Percentiles rank a stretch among this genome's conserved stretches.
Conservation (phyloP, 768 basidiomycete species). For the Tylopilus rubrobrunneus region DNA sequence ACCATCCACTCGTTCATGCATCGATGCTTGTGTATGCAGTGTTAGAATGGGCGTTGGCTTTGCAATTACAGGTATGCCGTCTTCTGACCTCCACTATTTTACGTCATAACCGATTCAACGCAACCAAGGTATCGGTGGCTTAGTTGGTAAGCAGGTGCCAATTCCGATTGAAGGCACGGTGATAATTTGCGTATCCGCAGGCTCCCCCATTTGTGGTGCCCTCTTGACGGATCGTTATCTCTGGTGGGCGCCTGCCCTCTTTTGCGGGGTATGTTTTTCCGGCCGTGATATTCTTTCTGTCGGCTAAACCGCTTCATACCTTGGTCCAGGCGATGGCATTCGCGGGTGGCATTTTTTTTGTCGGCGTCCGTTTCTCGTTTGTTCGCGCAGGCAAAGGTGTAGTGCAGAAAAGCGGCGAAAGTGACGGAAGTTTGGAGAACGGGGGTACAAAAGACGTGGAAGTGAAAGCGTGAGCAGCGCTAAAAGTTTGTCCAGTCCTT, state of each 20-base stretch:
- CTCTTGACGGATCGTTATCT: slow-evolving; percentile 45
- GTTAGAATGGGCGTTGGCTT: slow-evolving; percentile 47
- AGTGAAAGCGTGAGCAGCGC: not conserved
- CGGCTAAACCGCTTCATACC: not conserved
- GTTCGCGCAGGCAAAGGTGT: not conserved
- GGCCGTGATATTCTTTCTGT: not conserved
- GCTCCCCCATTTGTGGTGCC: slow-evolving; percentile 55
- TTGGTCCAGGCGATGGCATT: slow-evolving; percentile 10
- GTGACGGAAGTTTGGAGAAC: not conserved
- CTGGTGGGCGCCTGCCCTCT: slow-evolving; percentile 58
- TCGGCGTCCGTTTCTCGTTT: slow-evolving; percentile 13
- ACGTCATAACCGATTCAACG: not conserved
- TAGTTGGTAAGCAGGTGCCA: slow-evolving; percentile 13
- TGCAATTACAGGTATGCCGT: slow-evolving; percentile 35
- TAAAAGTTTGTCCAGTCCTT: not conserved
- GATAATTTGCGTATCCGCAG: slow-evolving; percentile 28
- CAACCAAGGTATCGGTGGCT: slow-evolving; percentile 21
- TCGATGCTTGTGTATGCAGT: slow-evolving; percentile 4
- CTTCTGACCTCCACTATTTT: not conserved
- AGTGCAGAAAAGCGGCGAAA: not conserved
- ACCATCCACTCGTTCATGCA: not conserved
- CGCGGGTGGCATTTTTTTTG: slow-evolving; percentile 1
- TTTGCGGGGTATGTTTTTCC: slow-evolving; percentile 37
- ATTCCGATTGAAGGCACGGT: not conserved
- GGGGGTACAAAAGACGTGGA: not conserved